phyloP scores from a whole-genome alignment of 768 basidiomycete species.

The Rhodocollybia butyracea region DNA sequence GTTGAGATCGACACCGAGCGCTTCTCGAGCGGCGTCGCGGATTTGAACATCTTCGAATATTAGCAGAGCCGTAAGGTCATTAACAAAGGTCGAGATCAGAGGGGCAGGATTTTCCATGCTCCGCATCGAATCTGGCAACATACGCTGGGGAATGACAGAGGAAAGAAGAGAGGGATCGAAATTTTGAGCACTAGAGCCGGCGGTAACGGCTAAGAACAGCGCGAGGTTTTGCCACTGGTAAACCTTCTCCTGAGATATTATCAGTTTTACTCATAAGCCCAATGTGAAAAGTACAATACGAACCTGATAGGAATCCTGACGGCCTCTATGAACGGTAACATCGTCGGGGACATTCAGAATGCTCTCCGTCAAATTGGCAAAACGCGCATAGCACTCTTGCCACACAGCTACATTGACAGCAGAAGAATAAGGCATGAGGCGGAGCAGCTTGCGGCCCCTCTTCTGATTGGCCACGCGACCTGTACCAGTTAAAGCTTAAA shows the following conservation, averaged over 20 bases:
- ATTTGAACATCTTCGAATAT: slow-evolving; percentile 59
- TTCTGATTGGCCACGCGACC: slow-evolving; percentile 82
- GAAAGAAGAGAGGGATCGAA: slow-evolving; percentile 49
- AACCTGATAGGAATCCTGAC: slow-evolving; percentile 26
- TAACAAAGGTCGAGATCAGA: slow-evolving; percentile 64
- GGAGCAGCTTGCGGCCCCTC: slow-evolving; percentile 68
- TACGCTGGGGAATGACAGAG: slow-evolving; percentile 49
- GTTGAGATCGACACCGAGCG: slow-evolving; percentile 76
- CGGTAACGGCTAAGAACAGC: slow-evolving; percentile 72
- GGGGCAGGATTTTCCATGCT: slow-evolving; percentile 50
- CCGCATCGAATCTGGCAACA: slow-evolving; percentile 73
- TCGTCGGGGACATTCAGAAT: slow-evolving; percentile 40
- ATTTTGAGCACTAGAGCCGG: slow-evolving; percentile 60
- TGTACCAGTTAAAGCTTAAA: slow-evolving; percentile 21
- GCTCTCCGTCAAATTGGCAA: slow-evolving; percentile 62
- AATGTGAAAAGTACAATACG: not conserved
- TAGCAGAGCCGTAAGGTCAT: slow-evolving; percentile 65
- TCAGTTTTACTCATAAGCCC: not conserved
- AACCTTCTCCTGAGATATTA: slow-evolving; percentile 54
- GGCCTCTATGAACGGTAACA: slow-evolving; percentile 25
- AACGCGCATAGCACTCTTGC: slow-evolving; percentile 80
- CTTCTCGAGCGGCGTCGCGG: slow-evolving; percentile 79
- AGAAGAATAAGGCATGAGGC: slow-evolving; percentile 58
- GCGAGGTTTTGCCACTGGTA: slow-evolving; percentile 86
- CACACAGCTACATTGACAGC: slow-evolving; percentile 76